Evolutionary conservation across 495 filamentous ascomycete genomes (phyloP).

Genomic region (Hyaloscypha bicolor): DNA sequence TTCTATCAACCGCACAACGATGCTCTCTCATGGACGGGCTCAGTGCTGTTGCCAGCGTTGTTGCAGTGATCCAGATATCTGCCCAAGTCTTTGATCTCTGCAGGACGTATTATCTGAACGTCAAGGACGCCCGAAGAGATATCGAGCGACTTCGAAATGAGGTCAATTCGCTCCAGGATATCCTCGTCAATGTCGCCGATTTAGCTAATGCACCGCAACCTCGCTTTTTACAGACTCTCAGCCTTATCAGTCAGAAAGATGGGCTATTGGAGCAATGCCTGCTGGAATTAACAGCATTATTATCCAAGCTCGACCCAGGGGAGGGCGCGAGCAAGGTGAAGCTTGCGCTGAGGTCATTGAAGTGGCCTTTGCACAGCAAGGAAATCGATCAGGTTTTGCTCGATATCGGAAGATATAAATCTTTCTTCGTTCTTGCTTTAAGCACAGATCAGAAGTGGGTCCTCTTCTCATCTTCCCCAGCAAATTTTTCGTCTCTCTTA

Average conservation of each 20-base stretch:
- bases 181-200: conserved; percentile 16
- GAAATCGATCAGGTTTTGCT: conserved; percentile 12
- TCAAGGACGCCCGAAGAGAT: conserved; percentile 21
- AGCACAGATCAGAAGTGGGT: conserved; percentile 16
- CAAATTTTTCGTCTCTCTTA: background rate
- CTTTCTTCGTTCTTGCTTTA: conserved; percentile 10
- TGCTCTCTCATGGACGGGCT: conserved; percentile 31
- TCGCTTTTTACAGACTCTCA: background rate
- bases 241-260: conserved; percentile 8
- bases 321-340: conserved; percentile 8
- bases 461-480: background rate
- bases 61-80: conserved; percentile 42
- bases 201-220: conserved; percentile 8
- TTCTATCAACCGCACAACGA: background rate
- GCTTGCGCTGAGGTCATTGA: conserved; percentile 15
- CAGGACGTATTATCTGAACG: conserved; percentile 9
- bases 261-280: conserved; percentile 22
- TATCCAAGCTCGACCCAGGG: conserved; percentile 6
- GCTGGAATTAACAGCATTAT: conserved; percentile 12
- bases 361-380: conserved; percentile 26
- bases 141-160: conserved; percentile 16
- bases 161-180: conserved; percentile 20
- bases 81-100: conserved; percentile 20
- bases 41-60: conserved; percentile 38
- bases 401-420: conserved; percentile 17